Evolutionary conservation across 495 filamentous ascomycete species (phyloP), one percentile per base, ranked within the genome.

Genomic region (Aspergillus sclerotioniger): DNA sequence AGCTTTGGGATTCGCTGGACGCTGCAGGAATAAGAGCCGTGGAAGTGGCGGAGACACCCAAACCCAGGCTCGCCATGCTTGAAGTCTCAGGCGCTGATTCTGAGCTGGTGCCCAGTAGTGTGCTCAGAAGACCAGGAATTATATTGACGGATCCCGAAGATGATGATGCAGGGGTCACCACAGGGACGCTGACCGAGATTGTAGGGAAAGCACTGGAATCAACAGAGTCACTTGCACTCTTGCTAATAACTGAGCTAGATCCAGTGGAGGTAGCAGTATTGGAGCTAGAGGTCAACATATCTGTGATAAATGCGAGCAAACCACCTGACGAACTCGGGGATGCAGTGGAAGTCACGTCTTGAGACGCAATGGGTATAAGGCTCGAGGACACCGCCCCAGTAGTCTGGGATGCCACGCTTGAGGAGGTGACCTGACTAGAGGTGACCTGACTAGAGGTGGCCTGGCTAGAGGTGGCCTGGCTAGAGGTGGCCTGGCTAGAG

Each of bases 171-270:
- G 67, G 62, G 8, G 62, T 53, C 1, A 57, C 60, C 25, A 56
- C 57, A 48, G 72, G 67, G 53, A 68, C 62, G 51, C 64, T 70
- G 48, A 72, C 62, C 25, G 66, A 61, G 16, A 74, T 67, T 31
- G 62, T 63, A n/a, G 31, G 12, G 44, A 39, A 28, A 31, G n/a
- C 12, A 19, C 48, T 28, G 33, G 52, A n/a, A 33, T 45, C 43
- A 28, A 44, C 16, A 17, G 43, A 32, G 12, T 33, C 6, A 31
- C 51, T 54, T 44, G 56, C 20, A 58, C 47, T 50, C 13, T 28
- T 12, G 47, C 25, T 31, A 10, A 3, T 16, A 6, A n/a, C 47
- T 8, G 29, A 3, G 41, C 25, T 8, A 25, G 33, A 13, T 45
- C 57, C 32, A 44, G 46, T 29, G 46, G 46, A 49, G 9, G 46